Evolutionary conservation across 139 green algal genomes (phyloP).

Genomic region (Picochlorum sp.): DNA sequence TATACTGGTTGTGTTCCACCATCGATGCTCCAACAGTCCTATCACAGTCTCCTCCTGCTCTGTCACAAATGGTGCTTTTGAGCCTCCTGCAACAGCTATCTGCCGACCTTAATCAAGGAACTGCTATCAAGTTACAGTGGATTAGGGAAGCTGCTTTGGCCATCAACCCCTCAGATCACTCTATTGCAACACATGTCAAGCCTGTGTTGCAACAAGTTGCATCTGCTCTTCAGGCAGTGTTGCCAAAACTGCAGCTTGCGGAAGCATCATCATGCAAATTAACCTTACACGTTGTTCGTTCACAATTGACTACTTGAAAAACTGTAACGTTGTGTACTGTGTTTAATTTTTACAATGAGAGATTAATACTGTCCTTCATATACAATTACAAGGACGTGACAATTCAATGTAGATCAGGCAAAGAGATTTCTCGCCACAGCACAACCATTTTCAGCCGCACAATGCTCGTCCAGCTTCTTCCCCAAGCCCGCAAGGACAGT

Average conservation of each 20-base stretch:
- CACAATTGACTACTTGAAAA: constrained; percentile 27
- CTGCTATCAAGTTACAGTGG: constrained; percentile 59
- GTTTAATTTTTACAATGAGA: not conserved
- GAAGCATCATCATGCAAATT: constrained; percentile 29
- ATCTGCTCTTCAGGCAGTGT: constrained; percentile 19
- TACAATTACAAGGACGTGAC: too few relatives aligned
- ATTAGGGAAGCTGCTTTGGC: constrained; percentile 47
- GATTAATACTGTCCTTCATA: not conserved
- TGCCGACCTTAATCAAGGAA: constrained; percentile 36
- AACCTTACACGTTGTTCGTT: constrained; percentile 48
- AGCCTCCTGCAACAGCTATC: constrained; percentile 70
- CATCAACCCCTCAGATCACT: constrained; percentile 49
- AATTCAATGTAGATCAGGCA: too few relatives aligned
- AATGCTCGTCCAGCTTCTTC: too few relatives aligned
- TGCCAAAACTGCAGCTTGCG: not conserved
- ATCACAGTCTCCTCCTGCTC: constrained; percentile 17
- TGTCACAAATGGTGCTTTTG: constrained; percentile 67
- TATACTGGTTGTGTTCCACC: constrained; percentile 70
- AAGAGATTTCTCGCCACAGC: too few relatives aligned
- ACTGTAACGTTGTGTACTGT: not conserved
- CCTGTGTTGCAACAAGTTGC: constrained; percentile 40
- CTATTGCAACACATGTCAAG: constrained; percentile 49
- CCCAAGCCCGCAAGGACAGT: not conserved
- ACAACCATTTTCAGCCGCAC: too few relatives aligned
- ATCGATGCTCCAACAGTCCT: constrained; percentile 21